Base-by-base conservation (phyloP, 108 stramenopile species). In the Cyclotella cryptica region DNA sequence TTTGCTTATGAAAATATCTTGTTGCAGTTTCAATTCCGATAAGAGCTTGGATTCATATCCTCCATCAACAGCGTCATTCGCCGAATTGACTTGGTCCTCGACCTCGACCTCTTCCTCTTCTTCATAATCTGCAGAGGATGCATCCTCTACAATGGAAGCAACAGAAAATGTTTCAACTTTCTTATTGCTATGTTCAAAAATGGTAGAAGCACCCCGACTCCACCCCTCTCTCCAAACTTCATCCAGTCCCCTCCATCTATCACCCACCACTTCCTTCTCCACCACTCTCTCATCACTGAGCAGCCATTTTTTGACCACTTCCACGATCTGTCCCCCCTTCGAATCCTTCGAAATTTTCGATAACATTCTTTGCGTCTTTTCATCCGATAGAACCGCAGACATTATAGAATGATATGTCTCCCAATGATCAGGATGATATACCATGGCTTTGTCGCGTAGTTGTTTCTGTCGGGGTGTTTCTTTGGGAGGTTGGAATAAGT, bases 401-500 rank as follows among this genome's bases (percentile, higher is more conserved):
- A 82, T 75, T 10, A 74, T 64, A 60, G 71, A 53, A 18, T 71
- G 63, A 49, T 75, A 82, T 13, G 81, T 43, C 19, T 82, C 81
- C 18, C 43, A 82, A 24, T 82, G 66, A 58, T 72, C 64, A 1
- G 70, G 54, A 47, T 81, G 49, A 57, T 65, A 82, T 60, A 66
- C 42, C 70, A 72, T 66, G 1, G 46, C 29, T 26, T 69, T 66
- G 64, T 74, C 60, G 9, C n/a, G 35, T 46, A 22, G 24, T 5
- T 29, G 41, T 35, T 69, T 45, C 19, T 71, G 47, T 19, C 29
- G 12, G 12, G 66, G 28, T 42, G 51, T 18, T 80, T 47, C 68
- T 53, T 46, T 70, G 15, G 60, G 14, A 39, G 35, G 35, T 13
- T 69, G 74, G 54, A 74, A 75, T 27, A 70, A 45, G 35, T 75